Evolutionary conservation across 2,329 filamentous ascomycete genomes (phyloP), one percentile per base, ranked within the genome.

Genomic region (Fusarium denticulatum): DNA sequence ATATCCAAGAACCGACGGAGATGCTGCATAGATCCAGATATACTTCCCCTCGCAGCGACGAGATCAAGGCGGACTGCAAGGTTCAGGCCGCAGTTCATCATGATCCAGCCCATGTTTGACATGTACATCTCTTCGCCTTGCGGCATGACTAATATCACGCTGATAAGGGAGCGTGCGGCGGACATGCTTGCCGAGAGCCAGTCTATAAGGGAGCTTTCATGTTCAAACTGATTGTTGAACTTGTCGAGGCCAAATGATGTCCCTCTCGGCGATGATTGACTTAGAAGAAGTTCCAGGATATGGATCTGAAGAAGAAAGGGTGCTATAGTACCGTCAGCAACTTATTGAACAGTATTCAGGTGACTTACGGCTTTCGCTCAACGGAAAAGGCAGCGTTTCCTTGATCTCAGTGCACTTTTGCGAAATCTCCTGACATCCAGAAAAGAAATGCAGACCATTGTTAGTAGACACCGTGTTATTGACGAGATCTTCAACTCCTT

Each of bases 61-160:
- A 81, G 74, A 40, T 81, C 80, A 4, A 81, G 72, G 5, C 78
- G 71, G 2, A 74, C 77, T 1, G 78, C 78, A 1, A 81, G 39
- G 9, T 80, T 80, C 0, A 80, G 49, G 2, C 75, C 77, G 30
- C 80, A 81, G 26, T 81, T 75, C 12, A 80, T 65, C 64, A 77
- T 77, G 22, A 81, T 76, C 80, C 80, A 81, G 11, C 76, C 77
- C 24, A 79, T 76, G 30, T 81, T 81, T 2, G 80, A 76, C 45
- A 81, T 74, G 13, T 65, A 69, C 26, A 66, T 59, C 50, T 80
- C 78, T 40, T 78, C 77, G 0, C 76, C 77, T 1, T 72, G 64
- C 1, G 79, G 75, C 7, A 80, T 73, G 5, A 74, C 67, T 0
- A 80, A 52, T 1, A 76, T 60, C 0, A 78, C 60, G 5, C 74